Percentiles rank a stretch among this genome's conserved stretches.
Conservation (phyloP, 148 eudicot species). For the Rhododendron griersonianum region DNA sequence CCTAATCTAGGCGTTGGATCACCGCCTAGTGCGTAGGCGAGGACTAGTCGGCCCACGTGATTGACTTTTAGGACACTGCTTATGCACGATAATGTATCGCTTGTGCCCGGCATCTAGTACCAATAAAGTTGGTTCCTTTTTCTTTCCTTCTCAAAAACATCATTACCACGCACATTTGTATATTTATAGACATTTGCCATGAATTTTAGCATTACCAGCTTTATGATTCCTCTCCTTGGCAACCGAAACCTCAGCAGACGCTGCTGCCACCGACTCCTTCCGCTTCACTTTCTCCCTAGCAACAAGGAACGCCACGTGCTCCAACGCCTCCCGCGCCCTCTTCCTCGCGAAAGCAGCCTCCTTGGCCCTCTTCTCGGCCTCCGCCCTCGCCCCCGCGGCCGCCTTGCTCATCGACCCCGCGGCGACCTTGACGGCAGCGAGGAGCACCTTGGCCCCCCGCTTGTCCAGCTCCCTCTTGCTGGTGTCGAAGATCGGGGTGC, state of each 20-base stretch:
- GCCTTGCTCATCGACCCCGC: constrained; percentile 55
- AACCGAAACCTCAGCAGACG: constrained; percentile 7
- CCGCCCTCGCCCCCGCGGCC: constrained; percentile 32
- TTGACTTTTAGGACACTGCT: too few species aligned
- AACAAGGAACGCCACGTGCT: constrained; percentile 30
- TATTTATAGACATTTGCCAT: neutral
- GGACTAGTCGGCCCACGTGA: neutral
- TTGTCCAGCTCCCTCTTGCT: constrained; percentile 34
- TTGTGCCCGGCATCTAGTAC: neutral
- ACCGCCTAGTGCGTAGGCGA: neutral
- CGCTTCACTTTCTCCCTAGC: constrained; percentile 24
- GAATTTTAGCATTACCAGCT: neutral
- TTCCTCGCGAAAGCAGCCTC: constrained; percentile 69
- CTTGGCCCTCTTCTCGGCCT: constrained; percentile 64
- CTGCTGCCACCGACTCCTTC: constrained; percentile 10
- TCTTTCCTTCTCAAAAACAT: neutral
- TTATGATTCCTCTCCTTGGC: constrained; percentile 1
- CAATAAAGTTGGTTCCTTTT: neutral
- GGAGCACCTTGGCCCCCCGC: constrained; percentile 38
- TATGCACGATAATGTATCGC: neutral
- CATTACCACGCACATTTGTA: neutral
- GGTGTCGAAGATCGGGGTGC: constrained; percentile 34
- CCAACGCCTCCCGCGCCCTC: constrained; percentile 69
- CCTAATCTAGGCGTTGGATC: too few species aligned
- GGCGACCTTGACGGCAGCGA: constrained; percentile 73